Evolutionary conservation across 495 filamentous ascomycete genomes (phyloP).

Genomic region (Durotheca rogersii): DNA sequence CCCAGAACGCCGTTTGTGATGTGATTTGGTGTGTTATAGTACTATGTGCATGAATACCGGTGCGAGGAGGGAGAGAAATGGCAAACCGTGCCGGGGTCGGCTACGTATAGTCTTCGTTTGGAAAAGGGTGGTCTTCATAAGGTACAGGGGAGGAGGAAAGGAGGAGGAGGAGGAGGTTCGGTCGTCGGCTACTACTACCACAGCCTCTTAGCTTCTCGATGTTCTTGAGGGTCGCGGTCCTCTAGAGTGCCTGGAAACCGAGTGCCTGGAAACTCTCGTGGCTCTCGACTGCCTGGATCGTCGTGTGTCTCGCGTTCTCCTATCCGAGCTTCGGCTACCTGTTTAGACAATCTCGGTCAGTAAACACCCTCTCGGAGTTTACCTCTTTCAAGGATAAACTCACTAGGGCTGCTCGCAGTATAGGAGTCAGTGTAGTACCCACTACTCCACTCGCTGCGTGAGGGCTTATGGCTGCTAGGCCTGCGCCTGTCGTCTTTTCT

Average conservation of each 20-base stretch:
- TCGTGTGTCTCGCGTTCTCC: constrained; percentile 40
- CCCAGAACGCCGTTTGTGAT: constrained; percentile 26
- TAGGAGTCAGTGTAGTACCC: constrained; percentile 51
- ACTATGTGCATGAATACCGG: constrained; percentile 18
- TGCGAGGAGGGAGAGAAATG: not conserved
- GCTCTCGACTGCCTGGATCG: constrained; percentile 30
- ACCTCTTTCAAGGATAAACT: constrained; percentile 39
- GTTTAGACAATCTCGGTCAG: constrained; percentile 36
- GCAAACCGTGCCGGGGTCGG: constrained; percentile 8
- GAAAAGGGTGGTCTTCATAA: constrained; percentile 3
- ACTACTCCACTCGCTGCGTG: constrained; percentile 49
- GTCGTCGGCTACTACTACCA: no score
- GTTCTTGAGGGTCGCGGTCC: constrained; percentile 23
- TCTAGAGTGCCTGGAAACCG: constrained; percentile 26
- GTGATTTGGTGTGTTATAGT: constrained; percentile 2
- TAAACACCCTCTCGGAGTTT: constrained; percentile 22
- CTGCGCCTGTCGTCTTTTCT: constrained; percentile 62
- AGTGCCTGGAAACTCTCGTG: constrained; percentile 27
- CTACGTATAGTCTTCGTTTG: constrained; percentile 15
- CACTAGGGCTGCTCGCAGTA: constrained; percentile 51
- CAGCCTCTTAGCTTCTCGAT: constrained; percentile 19
- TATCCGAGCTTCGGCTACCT: constrained; percentile 50
- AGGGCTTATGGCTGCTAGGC: constrained; percentile 43
- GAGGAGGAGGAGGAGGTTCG: constrained; percentile 1
- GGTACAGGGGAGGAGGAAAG: constrained; percentile 16